Base-by-base conservation (phyloP, 2,329 filamentous ascomycete genomes). In the Aspergillus terreus region DNA sequence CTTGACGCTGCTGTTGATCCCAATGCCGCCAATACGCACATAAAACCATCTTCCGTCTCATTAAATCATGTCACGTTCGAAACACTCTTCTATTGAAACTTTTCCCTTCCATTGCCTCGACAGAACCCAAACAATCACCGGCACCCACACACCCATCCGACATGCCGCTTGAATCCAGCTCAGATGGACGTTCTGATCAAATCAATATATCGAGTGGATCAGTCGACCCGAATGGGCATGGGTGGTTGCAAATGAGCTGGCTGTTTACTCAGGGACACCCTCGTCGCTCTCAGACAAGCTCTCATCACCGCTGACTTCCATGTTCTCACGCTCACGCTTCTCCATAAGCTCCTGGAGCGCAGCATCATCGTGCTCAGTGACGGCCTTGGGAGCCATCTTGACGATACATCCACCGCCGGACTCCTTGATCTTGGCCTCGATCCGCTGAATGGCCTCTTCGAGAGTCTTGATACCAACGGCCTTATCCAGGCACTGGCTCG, bases 321-420 rank as follows among this genome's bases (percentile, higher is more conserved):
- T 89, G 76, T 99, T 99, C 82, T 97, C 92, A 60, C 90, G 87
- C 80, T 96, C 94, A 61, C 89, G 86, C 86, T 97, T 96, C 82
- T 97, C 94, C 94, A 99, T 99, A 59, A 99, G 82, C 47, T 92
- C 94, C 73, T 96, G 91, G 60, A 99, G 80, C 75, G 96, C 92
- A 23, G 92, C 94, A 68, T 99, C 94, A 66, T 99, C 95, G 72
- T 91, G 95, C 81, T 97, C 95, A 1, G 94, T 99, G 56, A 99
- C 94, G 4, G 95, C 94, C 85, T 97, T 97, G 62, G 94, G 94
- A 66, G 94, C 92, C 94, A 99, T 99, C 84, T 95, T 96, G 63
- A 96, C 87, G 41, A 86, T 82, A 67, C 92, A 87, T 68, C 84
- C 85, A 55, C 94, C 94, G 49, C 88, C 88, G 1, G 88, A 82